Conservation (phyloP, 441 rosid genomes). For the Jatropha podagrica region DNA sequence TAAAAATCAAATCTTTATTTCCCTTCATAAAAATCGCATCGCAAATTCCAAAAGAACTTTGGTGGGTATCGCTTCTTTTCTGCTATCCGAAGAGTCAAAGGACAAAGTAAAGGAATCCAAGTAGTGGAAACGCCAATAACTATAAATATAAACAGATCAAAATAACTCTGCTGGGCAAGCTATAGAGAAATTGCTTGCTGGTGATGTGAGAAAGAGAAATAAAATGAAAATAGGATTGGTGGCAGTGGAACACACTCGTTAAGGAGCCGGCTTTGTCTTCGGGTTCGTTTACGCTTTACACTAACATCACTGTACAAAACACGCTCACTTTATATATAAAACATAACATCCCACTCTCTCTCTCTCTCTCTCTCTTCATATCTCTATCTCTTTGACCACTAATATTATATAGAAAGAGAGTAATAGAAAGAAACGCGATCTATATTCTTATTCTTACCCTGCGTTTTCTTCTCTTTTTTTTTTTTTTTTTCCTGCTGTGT, state of each 20-base stretch:
- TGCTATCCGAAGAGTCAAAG: slow-evolving; percentile 1
- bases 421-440: background rate
- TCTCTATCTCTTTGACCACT: slow-evolving; percentile 24
- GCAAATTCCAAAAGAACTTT: background rate
- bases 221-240: background rate
- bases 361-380: background rate
- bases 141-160: background rate
- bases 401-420: background rate
- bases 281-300: slow-evolving; percentile 19
- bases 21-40: slow-evolving; percentile 21
- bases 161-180: slow-evolving; percentile 1
- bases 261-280: slow-evolving; percentile 29
- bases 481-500: too few species aligned
- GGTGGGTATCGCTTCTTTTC: slow-evolving; percentile 10
- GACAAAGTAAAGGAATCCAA: slow-evolving; percentile 17
- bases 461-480: too few species aligned
- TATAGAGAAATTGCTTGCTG: slow-evolving; percentile 4
- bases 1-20: slow-evolving; percentile 10
- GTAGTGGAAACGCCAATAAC: slow-evolving; percentile 10
- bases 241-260: slow-evolving; percentile 18
- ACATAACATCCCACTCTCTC: background rate
- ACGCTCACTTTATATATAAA: slow-evolving; percentile 4
- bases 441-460: background rate
- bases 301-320: slow-evolving; percentile 6
- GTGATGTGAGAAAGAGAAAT: slow-evolving; percentile 13